Conservation (phyloP, 108 stramenopile genomes). For the Cylindrotheca closterium region DNA sequence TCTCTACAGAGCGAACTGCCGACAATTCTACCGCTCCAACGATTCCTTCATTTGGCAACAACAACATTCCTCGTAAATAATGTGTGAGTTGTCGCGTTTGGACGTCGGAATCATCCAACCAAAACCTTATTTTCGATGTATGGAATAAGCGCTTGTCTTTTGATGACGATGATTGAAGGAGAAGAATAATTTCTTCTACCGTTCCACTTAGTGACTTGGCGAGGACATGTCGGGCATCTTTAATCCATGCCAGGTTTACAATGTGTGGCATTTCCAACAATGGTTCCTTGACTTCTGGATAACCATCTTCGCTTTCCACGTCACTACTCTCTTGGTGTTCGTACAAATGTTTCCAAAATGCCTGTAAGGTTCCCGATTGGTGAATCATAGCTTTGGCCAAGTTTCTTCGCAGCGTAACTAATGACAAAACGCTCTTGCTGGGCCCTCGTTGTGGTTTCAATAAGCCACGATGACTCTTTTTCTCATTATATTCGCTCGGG, state of each 20-base stretch:
- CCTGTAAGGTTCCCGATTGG: constrained; percentile 8
- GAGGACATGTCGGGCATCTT: constrained; percentile 18
- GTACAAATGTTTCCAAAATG: background rate
- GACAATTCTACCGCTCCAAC: background rate
- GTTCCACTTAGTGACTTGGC: constrained; percentile 9
- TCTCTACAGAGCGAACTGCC: background rate
- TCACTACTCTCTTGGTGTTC: background rate
- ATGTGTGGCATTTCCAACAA: constrained; percentile 21
- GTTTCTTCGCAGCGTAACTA: constrained; percentile 7
- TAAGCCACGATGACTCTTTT: background rate
- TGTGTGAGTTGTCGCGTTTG: constrained; percentile 20
- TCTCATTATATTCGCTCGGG: background rate
- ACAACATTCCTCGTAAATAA: constrained; percentile 9
- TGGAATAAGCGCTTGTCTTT: background rate
- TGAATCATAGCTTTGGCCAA: constrained; percentile 11
- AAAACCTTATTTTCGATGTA: background rate
- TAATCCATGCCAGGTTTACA: constrained; percentile 31
- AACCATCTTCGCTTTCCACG: background rate
- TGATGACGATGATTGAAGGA: background rate
- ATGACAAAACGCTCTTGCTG: constrained; percentile 3
- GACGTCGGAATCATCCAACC: constrained; percentile 12
- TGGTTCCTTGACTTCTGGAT: background rate
- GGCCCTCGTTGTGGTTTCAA: constrained; percentile 6
- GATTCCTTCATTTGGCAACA: constrained; percentile 9
- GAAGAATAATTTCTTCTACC: background rate